phyloP scores from a whole-genome alignment of 768 basidiomycete species.

The Mycena vitilis region DNA sequence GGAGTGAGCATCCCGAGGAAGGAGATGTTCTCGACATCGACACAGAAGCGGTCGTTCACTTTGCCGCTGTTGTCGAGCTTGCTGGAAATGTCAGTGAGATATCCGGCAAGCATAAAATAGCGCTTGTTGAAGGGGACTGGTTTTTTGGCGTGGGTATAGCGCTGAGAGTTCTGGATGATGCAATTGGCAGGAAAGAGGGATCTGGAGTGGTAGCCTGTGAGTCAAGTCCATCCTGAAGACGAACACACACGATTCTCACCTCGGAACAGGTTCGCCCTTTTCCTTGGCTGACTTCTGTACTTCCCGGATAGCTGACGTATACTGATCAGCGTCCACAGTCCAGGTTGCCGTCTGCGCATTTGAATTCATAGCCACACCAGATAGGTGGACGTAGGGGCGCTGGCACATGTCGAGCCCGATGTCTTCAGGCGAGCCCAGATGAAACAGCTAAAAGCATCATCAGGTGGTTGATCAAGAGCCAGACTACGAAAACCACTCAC shows the following conservation, averaged over 20 bases:
- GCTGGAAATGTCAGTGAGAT: constrained; percentile 4
- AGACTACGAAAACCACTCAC: neutral
- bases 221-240: neutral
- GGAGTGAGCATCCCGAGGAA: constrained; percentile 1
- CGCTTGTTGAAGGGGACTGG: constrained; percentile 12
- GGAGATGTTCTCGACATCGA: constrained; percentile 11
- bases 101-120: constrained; percentile 1
- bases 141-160: constrained; percentile 5
- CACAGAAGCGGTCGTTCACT: neutral
- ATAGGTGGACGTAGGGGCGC: constrained; percentile 3
- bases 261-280: neutral
- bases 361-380: neutral
- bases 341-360: neutral
- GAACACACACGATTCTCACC: neutral
- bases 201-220: neutral
- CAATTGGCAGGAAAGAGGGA: neutral
- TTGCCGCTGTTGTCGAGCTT: neutral
- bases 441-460: neutral
- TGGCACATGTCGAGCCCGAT: neutral
- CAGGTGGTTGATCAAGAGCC: neutral
- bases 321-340: constrained; percentile 6
- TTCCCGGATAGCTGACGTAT: constrained; percentile 2
- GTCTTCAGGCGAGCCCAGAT: constrained; percentile 1
- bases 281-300: neutral
- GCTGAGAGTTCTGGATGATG: constrained; percentile 2